Conservation (phyloP, 495 filamentous ascomycete genomes). For the Hyaloscypha bicolor region DNA sequence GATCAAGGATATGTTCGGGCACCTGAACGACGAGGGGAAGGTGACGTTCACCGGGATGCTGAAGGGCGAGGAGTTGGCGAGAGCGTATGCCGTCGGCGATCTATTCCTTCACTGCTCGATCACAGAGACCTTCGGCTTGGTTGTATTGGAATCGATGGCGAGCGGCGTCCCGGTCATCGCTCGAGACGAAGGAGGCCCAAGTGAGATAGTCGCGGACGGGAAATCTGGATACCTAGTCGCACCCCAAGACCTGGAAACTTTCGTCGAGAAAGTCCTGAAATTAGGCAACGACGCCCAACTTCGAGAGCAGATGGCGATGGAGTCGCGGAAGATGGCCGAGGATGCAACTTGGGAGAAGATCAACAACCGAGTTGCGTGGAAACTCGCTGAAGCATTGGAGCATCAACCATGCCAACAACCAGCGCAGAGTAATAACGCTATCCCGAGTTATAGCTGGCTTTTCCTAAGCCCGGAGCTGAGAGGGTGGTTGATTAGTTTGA, state of each 20-base stretch:
- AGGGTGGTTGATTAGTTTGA: constrained; percentile 6
- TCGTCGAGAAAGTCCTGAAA: constrained; percentile 47
- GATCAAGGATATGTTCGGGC: constrained; percentile 52
- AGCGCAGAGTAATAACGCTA: constrained; percentile 17
- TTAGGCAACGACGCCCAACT: constrained; percentile 42
- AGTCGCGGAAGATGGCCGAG: constrained; percentile 52
- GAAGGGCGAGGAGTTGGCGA: constrained; percentile 53
- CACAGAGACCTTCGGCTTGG: constrained; percentile 67
- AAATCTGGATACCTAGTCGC: constrained; percentile 59
- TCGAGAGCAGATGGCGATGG: constrained; percentile 40
- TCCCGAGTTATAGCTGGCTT: constrained; percentile 31
- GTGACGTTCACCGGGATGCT: constrained; percentile 62
- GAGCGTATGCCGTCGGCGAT: constrained; percentile 61
- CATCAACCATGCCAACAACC: background rate
- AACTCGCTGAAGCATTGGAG: constrained; percentile 52
- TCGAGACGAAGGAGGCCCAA: constrained; percentile 64
- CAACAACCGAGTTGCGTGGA: constrained; percentile 60
- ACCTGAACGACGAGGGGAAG: constrained; percentile 43
- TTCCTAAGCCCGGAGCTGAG: constrained; percentile 24
- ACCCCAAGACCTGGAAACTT: constrained; percentile 53
- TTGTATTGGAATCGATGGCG: constrained; percentile 67
- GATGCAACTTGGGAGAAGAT: constrained; percentile 67
- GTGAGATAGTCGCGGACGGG: constrained; percentile 59
- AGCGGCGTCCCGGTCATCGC: constrained; percentile 65
- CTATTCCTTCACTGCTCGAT: constrained; percentile 67